Evolutionary conservation across 2,329 filamentous ascomycete genomes (phyloP), one percentile per base, ranked within the genome.

Genomic region (Talaromyces albobiverticillius): DNA sequence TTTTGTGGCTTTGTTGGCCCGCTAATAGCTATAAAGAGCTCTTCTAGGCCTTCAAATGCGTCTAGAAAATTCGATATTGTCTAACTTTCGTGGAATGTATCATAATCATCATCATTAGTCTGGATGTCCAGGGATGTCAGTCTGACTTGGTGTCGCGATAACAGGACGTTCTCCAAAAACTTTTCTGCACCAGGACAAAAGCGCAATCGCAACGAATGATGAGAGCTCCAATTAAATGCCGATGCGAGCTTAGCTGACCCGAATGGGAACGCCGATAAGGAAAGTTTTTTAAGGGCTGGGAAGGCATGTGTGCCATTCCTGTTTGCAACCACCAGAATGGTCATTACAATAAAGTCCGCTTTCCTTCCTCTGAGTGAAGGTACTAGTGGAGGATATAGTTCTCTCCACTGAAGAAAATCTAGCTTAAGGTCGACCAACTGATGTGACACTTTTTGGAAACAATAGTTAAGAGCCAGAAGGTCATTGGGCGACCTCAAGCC

Each of bases 41-140:
- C 38, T 20, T 55, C 29, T 5, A 51, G 34, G 43, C 46, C 52
- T 7, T 55, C 34, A 23, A 55, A 51, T 9, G 52, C 48, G 18
- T 16, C 45, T 11, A 55, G 2, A 23, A 54, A 55, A 8, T 41
- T 23, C 40, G 36, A 4, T 7, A 51, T 23, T 20, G 46, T 22
- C 9, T 3, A 9, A 16, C 11, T 16, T 16, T 36, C 38, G 23
- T 43, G 5, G 9, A 13, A 34, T 11, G 9, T 25, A 31, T 25
- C 23, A 16, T 40, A n/a, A 7, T 50, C 14, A 7, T 42, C 16
- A 7, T 9, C 9, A 16, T 25, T 50, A 18, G 14, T 43, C 20
- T 50, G 18, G 8, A 50, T 34, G 14, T 55, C 38, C 20, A 55
- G 38, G 2, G 46, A 45, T 14, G 32, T 31, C n/a, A 51, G 52